Evolutionary conservation across 2,329 filamentous ascomycete genomes (phyloP), one percentile per base, ranked within the genome.

Genomic region (Arthrobotrys sphaeroides): DNA sequence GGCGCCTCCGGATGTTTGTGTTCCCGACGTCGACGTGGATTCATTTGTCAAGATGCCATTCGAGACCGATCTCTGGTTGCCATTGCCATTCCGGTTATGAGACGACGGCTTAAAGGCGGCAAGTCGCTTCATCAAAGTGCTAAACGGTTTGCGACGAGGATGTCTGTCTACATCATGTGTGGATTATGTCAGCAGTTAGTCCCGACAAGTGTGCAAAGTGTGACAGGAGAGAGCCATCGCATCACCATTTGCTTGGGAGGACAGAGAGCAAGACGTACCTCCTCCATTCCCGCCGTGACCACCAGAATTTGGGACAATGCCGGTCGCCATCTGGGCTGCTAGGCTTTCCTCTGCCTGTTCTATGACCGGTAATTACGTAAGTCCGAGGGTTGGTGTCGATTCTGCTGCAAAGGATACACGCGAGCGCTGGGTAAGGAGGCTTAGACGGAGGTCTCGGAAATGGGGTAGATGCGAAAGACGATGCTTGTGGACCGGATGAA

Each of bases 121-220:
- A 69, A 98, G 88, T 81, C 94, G 94, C 86, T 94, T 96, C 85
- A 99, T 93, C 91, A 94, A 96, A 79, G 90, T 92, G 51, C 94
- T 88, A 82, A 98, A 98, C 22, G 94, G 94, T 59, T 80, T 80
- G 78, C 92, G 89, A 79, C 93, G 90, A 78, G 62, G 43, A 31
- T 70, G 65, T 55, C 73, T 47, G 49, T 76, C 73, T 74, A 45
- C 2, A 7, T 33, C 10, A 31, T 66, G 6, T n/a, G 33, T 36
- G 53, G 16, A 24, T 47, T 16, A 60, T 49, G 65, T 69, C 36
- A 69, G 53, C 53, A 47, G 20, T 10, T 9, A 26, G 10, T 65
- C 43, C 38, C 3, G n/a, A 18, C 16, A n/a, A 40, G 43, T 31
- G 28, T 65, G 36, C 26, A 43, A 43, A 55, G 22, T 59, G 59